Evolutionary conservation across 805 yeast genomes (phyloP).

Genomic region (Wickerhamiella azymoides): DNA sequence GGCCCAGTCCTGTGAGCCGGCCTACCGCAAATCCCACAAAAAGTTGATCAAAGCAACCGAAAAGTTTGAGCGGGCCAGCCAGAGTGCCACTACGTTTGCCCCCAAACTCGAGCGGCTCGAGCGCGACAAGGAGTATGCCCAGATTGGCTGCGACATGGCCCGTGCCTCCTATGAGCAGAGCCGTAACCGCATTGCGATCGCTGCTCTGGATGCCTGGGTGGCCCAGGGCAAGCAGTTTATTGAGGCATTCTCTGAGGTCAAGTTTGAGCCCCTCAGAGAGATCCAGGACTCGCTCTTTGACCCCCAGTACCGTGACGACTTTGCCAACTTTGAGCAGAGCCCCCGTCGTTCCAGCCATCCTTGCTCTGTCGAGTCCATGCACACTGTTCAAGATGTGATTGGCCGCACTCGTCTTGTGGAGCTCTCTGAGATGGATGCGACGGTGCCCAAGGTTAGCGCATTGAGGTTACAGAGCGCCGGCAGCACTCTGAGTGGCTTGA

Average conservation of each 20-base stretch:
- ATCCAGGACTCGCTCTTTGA: too few species aligned
- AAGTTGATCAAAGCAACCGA: not conserved
- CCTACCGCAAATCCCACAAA: not conserved
- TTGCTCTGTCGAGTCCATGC: too few species aligned
- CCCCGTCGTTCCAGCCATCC: too few species aligned
- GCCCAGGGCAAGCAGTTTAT: not conserved
- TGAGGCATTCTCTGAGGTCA: not conserved
- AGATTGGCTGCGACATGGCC: not conserved
- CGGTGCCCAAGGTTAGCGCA: too few species aligned
- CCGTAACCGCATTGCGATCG: not conserved
- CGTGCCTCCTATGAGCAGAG: not conserved
- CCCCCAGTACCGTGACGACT: too few species aligned
- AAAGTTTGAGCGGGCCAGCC: not conserved
- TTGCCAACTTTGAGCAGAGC: too few species aligned
- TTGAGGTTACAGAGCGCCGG: too few species aligned
- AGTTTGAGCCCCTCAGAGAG: too few species aligned
- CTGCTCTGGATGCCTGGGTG: not conserved
- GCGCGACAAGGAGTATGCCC: not conserved
- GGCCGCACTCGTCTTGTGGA: constrained; percentile 57
- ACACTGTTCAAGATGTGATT: constrained; percentile 47
- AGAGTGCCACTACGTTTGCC: not conserved
- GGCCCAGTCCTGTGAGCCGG: not conserved
- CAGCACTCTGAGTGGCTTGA: too few species aligned
- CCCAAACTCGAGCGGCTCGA: not conserved
- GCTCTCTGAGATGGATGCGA: too few species aligned